Evolutionary conservation across 202 grass and related monocot genomes (phyloP).

Genomic region (Eragrostis tef): DNA sequence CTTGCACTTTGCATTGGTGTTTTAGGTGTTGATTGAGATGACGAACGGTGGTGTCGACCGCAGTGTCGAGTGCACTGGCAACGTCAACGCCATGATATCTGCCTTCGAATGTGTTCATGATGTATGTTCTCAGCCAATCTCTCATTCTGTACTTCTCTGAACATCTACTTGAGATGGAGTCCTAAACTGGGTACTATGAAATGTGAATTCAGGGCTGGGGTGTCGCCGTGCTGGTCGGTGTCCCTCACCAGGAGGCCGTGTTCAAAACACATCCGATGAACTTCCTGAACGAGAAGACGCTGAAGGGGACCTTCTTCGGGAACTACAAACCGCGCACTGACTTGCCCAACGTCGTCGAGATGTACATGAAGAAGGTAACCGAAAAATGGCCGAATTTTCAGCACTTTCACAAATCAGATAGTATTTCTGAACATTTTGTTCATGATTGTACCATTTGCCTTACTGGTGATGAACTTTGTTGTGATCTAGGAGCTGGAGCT

Average conservation of each 20-base stretch:
- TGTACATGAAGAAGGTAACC: slow-evolving; percentile 78
- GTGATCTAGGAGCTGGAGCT: slow-evolving; percentile 59
- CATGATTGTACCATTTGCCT: neutral
- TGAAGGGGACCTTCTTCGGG: slow-evolving; percentile 87
- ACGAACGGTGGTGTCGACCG: slow-evolving; percentile 72
- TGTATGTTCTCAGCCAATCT: slow-evolving; percentile 20
- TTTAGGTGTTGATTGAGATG: slow-evolving; percentile 73
- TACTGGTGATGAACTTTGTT: neutral
- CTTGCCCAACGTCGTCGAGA: slow-evolving; percentile 74
- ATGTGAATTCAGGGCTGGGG: slow-evolving; percentile 64
- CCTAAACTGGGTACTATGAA: neutral
- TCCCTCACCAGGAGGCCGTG: slow-evolving; percentile 66
- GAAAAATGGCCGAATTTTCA: too few species aligned
- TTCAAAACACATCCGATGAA: slow-evolving; percentile 79
- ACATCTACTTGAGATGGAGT: neutral
- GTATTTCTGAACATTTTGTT: neutral
- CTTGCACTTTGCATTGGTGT: neutral
- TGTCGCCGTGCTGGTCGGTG: slow-evolving; percentile 73
- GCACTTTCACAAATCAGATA: too few species aligned
- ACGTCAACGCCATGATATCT: slow-evolving; percentile 76
- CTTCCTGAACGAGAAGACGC: slow-evolving; percentile 72
- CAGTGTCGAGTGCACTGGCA: slow-evolving; percentile 71
- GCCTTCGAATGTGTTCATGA: slow-evolving; percentile 80
- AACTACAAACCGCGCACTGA: slow-evolving; percentile 76
- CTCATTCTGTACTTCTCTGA: neutral